Percentiles rank a stretch among this genome's conserved stretches.
Evolutionary conservation across 2,329 filamentous ascomycete species (phyloP).

Genomic region (Tothia fuscella): DNA sequence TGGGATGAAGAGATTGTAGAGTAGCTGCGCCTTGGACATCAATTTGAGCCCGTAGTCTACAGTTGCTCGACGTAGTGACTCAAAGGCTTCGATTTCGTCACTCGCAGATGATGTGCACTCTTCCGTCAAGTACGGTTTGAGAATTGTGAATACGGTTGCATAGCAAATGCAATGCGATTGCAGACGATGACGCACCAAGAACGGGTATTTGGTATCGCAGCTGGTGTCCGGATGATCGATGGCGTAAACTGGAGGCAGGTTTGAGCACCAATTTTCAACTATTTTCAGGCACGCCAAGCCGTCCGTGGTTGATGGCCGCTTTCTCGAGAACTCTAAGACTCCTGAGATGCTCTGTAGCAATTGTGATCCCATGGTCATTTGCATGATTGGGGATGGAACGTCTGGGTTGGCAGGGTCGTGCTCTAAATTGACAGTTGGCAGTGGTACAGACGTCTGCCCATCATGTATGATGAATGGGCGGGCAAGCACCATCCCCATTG

Average conservation of each 20-base stretch:
- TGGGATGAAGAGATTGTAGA: constrained; percentile 35
- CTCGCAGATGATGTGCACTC: too few relatives aligned
- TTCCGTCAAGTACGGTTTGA: constrained; percentile 36
- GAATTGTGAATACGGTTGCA: constrained; percentile 34
- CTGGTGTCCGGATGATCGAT: constrained; percentile 30
- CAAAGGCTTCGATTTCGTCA: too few relatives aligned
- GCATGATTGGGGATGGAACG: constrained; percentile 31
- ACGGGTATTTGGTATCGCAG: constrained; percentile 30
- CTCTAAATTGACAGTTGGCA: constrained; percentile 30
- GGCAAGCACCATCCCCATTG: constrained; percentile 26
- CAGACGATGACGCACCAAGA: constrained; percentile 35
- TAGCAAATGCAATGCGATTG: constrained; percentile 35
- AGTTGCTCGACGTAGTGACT: too few relatives aligned
- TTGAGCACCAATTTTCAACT: constrained; percentile 32
- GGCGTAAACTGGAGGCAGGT: constrained; percentile 31
- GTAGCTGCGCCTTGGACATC: constrained; percentile 27
- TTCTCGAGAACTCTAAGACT: constrained; percentile 7
- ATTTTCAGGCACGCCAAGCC: constrained; percentile 19
- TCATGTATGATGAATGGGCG: constrained; percentile 34
- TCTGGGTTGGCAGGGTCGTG: constrained; percentile 22
- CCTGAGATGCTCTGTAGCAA: constrained; percentile 23
- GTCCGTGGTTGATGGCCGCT: constrained; percentile 12
- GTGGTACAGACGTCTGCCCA: constrained; percentile 26
- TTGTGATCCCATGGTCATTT: constrained; percentile 31
- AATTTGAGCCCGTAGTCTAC: constrained; percentile 34